A percentile compares a stretch with the other conserved stretches of the same genome.
Conservation (phyloP, 805 yeast genomes). For the Metschnikowia borealis region DNA sequence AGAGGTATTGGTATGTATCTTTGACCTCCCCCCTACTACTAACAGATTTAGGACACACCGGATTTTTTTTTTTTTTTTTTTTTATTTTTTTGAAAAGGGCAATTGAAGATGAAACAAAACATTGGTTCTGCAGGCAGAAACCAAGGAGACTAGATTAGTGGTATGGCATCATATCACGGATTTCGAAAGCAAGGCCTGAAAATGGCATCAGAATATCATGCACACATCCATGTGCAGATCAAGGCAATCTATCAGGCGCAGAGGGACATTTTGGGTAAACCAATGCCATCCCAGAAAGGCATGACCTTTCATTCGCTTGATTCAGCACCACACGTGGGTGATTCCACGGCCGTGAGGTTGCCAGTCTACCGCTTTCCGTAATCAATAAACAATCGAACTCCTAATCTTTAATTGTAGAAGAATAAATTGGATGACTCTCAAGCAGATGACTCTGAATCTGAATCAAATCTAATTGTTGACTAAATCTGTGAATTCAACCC, state of each 20-base stretch:
- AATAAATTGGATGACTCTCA: too few relatives aligned
- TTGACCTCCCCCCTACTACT: conserved; percentile 17
- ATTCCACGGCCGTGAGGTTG: conserved; percentile 4
- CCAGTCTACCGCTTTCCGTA: conserved; percentile 15
- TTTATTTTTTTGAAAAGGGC: conserved; percentile 3
- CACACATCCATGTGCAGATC: background rate
- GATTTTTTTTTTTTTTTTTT: conserved; percentile 6
- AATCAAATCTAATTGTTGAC: too few relatives aligned
- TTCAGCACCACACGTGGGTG: conserved; percentile 1
- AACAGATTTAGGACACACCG: conserved; percentile 10
- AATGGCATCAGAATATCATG: background rate
- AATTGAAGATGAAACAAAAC: conserved; percentile 4
- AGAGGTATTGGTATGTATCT: conserved; percentile 96
- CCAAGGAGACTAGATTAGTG: conserved; percentile 16
- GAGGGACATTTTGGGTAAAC: conserved; percentile 1
- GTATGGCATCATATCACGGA: conserved; percentile 1
- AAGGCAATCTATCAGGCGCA: conserved; percentile 1
- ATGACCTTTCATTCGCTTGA: conserved; percentile 3
- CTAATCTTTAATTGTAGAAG: conserved; percentile 15
- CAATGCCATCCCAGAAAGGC: conserved; percentile 4
- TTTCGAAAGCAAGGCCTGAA: conserved; percentile 2
- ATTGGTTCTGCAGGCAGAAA: conserved; percentile 3
- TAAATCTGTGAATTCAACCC: background rate
- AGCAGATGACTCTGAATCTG: too few relatives aligned
- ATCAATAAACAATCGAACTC: conserved; percentile 23